A percentile compares a stretch with the other conserved stretches of the same genome.
Evolutionary conservation across 768 basidiomycete genomes (phyloP).

Genomic region (Dioszegia hungarica): DNA sequence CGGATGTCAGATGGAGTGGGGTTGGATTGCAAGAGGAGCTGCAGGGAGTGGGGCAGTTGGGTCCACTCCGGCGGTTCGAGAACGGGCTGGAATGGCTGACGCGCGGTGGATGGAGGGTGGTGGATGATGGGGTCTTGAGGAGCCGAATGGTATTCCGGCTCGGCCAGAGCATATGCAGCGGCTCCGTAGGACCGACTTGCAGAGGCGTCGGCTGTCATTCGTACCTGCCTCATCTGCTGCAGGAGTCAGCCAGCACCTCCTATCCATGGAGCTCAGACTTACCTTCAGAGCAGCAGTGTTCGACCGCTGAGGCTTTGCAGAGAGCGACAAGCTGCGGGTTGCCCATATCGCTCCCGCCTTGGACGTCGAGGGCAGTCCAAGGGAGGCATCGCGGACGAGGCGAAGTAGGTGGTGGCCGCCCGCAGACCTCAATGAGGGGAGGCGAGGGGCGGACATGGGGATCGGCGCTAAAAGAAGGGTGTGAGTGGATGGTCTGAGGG

Average conservation of each 20-base stretch:
- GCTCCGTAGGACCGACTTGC: not conserved
- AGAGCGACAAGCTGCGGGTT: not conserved
- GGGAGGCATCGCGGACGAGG: not conserved
- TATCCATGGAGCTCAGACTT: not conserved
- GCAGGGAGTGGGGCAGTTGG: not conserved
- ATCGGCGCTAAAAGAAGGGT: too few species aligned
- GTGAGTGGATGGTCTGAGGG: not conserved
- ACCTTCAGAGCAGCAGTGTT: not conserved
- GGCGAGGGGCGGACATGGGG: conserved; percentile 9
- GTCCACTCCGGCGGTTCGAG: not conserved
- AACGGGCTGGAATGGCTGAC: not conserved
- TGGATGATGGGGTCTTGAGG: not conserved
- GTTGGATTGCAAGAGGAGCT: not conserved
- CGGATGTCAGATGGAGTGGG: not conserved
- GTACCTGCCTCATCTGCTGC: not conserved
- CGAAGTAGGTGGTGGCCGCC: not conserved
- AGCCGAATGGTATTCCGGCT: not conserved
- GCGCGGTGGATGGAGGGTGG: not conserved
- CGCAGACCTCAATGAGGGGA: not conserved
- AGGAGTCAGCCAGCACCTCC: not conserved
- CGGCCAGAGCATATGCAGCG: not conserved
- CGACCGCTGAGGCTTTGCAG: not conserved
- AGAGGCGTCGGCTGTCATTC: not conserved
- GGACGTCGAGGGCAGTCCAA: not conserved
- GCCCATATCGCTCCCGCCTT: conserved; percentile 5